These are phyloP conservation scores for Kingdonia uniflora DNA, from an alignment of 164 flowering plant species.

Conservation along the genomic window DNA sequence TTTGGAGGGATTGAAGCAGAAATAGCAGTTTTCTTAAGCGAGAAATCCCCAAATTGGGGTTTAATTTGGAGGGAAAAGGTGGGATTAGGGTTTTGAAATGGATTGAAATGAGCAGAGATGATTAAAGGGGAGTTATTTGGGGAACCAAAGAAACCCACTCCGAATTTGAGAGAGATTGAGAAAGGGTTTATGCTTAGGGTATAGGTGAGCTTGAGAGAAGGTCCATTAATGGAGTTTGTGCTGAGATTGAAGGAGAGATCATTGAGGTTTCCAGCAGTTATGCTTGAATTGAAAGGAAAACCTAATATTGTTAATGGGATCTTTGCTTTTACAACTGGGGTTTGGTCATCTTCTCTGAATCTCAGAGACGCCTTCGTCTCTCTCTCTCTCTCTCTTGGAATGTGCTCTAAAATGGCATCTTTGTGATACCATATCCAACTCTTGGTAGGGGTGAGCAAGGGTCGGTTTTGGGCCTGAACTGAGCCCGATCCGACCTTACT, in stretches of 20 bases:
- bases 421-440: too few species aligned
- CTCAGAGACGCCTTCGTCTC: too few species aligned
- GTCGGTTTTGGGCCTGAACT: too few species aligned
- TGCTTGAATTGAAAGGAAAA: constrained; percentile 58
- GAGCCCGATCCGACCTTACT: too few species aligned
- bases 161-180: constrained; percentile 54
- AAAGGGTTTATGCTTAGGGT: constrained; percentile 16
- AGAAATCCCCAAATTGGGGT: constrained; percentile 48
- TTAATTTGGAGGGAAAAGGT: constrained; percentile 32
- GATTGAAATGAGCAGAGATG: constrained; percentile 45
- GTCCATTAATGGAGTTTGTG: constrained; percentile 59
- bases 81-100: constrained; percentile 24
- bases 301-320: constrained; percentile 54
- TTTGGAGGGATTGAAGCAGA: constrained; percentile 12
- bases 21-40: constrained; percentile 28
- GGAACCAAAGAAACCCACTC: constrained; percentile 53
- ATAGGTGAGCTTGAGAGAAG: constrained; percentile 46
- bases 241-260: constrained; percentile 49
- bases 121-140: constrained; percentile 54
- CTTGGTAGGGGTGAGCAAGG: too few species aligned
- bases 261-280: constrained; percentile 56
- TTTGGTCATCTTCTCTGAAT: too few species aligned
- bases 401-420: too few species aligned
- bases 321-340: constrained; percentile 53
- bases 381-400: too few species aligned